These are phyloP conservation scores for Phytopythium litorale DNA, from an alignment of 352 stramenopile species.

Conservation along the genomic window DNA sequence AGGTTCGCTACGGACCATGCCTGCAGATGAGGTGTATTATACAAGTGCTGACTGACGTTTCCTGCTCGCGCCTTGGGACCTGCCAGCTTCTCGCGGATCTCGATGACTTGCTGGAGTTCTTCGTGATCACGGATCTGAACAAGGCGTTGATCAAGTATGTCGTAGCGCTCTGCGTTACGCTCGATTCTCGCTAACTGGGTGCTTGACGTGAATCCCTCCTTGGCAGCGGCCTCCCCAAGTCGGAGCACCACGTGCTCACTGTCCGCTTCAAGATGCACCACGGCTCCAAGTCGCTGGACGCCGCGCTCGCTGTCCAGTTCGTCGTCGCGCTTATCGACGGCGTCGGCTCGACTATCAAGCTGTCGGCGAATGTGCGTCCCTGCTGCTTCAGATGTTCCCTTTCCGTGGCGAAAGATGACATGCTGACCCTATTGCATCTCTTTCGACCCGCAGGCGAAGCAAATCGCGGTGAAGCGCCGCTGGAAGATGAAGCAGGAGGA, in stretches of 20 bases:
- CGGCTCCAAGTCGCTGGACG: constrained; percentile 62
- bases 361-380: constrained; percentile 57
- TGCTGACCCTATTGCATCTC: too few species aligned
- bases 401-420: too few species aligned
- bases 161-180: background rate
- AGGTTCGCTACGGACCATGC: background rate
- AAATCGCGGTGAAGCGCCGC: constrained; percentile 69
- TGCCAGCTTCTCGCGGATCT: constrained; percentile 54
- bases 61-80: background rate
- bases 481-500: constrained; percentile 58
- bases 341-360: constrained; percentile 68
- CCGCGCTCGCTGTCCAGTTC: constrained; percentile 38
- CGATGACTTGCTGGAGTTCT: constrained; percentile 66
- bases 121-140: constrained; percentile 81
- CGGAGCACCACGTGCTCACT: constrained; percentile 57
- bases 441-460: constrained; percentile 41
- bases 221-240: constrained; percentile 57
- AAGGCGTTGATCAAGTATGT: constrained; percentile 54
- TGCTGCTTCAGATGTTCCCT: background rate
- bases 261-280: constrained; percentile 59
- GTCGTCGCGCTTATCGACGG: constrained; percentile 56
- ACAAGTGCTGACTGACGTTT: background rate
- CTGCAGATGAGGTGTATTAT: too few species aligned
- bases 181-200: background rate
- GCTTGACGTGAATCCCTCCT: constrained; percentile 2